Evolutionary conservation across 2,329 filamentous ascomycete species (phyloP).

Genomic region (Trichoderma semiorbis): DNA sequence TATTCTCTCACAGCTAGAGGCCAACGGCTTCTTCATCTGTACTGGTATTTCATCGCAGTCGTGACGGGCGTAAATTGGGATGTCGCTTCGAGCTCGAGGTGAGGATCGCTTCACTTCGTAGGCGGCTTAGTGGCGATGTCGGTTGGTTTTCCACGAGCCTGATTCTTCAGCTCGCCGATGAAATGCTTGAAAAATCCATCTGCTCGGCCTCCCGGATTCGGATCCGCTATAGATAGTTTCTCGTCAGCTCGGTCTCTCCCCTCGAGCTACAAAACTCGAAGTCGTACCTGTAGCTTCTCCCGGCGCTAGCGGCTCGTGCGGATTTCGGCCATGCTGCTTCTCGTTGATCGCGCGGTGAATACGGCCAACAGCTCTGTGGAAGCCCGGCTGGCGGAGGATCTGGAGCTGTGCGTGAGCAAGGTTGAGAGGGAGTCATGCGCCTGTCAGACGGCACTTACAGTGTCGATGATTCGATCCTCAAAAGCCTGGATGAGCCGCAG

Average conservation of each 20-base stretch:
- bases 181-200: constrained; percentile 46
- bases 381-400: constrained; percentile 50
- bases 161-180: constrained; percentile 49
- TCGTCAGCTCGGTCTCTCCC: background rate
- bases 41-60: background rate
- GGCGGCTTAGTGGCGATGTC: constrained; percentile 33
- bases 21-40: background rate
- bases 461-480: constrained; percentile 28
- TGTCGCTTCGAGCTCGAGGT: background rate
- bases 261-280: background rate
- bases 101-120: constrained; percentile 23
- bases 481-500: constrained; percentile 35
- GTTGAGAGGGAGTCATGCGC: background rate
- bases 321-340: constrained; percentile 46
- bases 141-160: constrained; percentile 44
- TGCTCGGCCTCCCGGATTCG: constrained; percentile 24
- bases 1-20: too few species aligned
- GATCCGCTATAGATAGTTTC: constrained; percentile 29
- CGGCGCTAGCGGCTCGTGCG: constrained; percentile 47
- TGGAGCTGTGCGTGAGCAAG: constrained; percentile 24
- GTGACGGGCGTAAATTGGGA: background rate
- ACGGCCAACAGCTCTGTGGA: constrained; percentile 51
- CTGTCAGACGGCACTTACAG: constrained; percentile 23
- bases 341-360: constrained; percentile 51
- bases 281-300: constrained; percentile 50